Base-by-base conservation (phyloP, 441 rosid genomes). In the Dalechampia spathulata region DNA sequence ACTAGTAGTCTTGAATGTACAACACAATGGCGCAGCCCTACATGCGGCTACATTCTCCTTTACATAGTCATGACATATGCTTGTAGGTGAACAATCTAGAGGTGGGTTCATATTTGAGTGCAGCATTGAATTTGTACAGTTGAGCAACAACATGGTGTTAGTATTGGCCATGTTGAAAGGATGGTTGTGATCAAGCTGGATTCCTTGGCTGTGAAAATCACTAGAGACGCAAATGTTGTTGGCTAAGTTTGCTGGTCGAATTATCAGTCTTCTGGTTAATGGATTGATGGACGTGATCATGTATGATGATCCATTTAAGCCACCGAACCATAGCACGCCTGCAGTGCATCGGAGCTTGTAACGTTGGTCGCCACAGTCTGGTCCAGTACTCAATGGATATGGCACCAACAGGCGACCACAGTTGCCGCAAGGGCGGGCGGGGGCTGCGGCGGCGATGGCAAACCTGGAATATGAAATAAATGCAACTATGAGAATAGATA, bases 161-260 rank as follows among this genome's bases (percentile, higher is more conserved):
- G 75, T 64, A 40, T 63, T 67, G 42, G 78, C 74, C 63, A 76
- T 38, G 65, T 70, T 81, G 48, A 81, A 81, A 7, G 84, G 84
- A 14, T 62, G 63, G 41, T 45, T 63, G 53, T 21, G 32, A 69
- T 66, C 63, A 39, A 78, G 77, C 50, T 61, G 75, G 63, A 80
- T 51, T 34, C 83, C 79, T 28, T 65, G 61, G 66, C 59, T 40
- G 42, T 25, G 47, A 42, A 73, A 53, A 42, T 78, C 84, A 1
- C 70, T 30, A 0, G 87, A 40, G 43, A 72, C 27, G 61, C 87
- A 81, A 25, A 72, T 62, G 48, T 72, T 67, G 20, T 53, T 49
- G 9, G 67, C 15, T 32, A 72, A 55, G 53, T 17, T 30, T 6
- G 75, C 58, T 2, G 83, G 84, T 52, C n/a, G 49, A 52, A 81